Base-by-base conservation (phyloP, 1,139 yeast species). In the Debaryomyces sp. region DNA sequence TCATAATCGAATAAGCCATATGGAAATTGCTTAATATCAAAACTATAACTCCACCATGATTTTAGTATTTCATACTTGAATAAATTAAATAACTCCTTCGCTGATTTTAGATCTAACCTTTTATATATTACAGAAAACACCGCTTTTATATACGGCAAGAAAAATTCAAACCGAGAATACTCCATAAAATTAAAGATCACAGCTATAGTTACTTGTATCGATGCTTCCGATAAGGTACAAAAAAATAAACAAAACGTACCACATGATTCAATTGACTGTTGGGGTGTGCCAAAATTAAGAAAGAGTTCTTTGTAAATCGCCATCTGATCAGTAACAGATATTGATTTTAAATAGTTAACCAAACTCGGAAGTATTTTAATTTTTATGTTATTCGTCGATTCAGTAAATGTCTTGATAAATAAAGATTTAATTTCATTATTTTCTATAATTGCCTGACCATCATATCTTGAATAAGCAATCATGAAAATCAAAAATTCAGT, bases 101-200 rank as follows among this genome's bases (percentile, higher is more conserved):
- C 44, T n/a, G 46, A 44, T 0, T 48, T 23, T 2, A 67, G 38
- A 0, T 54, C 49, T 44, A 60, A 53, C 3, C 43, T 32, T 0
- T 30, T 6, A 4, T 72, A 58, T 13, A 75, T 60, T 1, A 48
- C 40, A 0, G 44, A 17, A 0, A 80, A 48, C 0, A 74, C 56
- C 5, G 47, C 45, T 3, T 55, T 53, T 7, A 77, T 54, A 47
- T 73, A 75, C 0, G 66, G 62, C 10, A 55, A 47, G 29, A 78
- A 66, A 42, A 67, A 66, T 0, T 60, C 56, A 43, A 69, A 71
- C 17, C 61, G 56, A 1, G 77, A 65, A 27, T 71, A 62, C 50
- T 78, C 82, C 6, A 78, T 59, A 37, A 80, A 57, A 50, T 73
- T 77, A 55, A 75, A 75, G 4, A 78, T 50, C 0, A 73, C 61